Base-by-base conservation (phyloP, 495 filamentous ascomycete genomes). In the Hyaloscypha hepaticicola region DNA sequence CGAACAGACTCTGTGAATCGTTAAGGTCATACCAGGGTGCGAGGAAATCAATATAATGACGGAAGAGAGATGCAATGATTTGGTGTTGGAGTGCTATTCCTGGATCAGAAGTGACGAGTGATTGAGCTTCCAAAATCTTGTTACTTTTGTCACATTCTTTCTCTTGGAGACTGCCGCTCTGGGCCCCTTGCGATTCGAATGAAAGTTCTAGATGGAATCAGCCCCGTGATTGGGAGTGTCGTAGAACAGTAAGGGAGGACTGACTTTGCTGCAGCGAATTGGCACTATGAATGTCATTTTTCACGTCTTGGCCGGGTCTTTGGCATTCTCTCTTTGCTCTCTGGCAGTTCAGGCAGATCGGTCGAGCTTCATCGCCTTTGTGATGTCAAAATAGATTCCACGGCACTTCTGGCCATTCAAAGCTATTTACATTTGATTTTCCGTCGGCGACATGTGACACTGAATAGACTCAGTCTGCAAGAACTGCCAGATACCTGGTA, bases 11-110 rank as follows among this genome's bases (percentile, higher is more conserved):
- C 2, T 66, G 60, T n/a, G 58, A 49, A 51, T 76, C 75, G 53
- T 74, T 74, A 0, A 77, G 72, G 65, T 77, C 75, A 65, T 76
- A 79, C 74, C 77, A 79, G 0, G 71, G 64, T 8, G 75, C 74
- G 11, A 77, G 62, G 51, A 60, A 34, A 9, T 38, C 52, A 12
- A 75, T 72, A 63, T 77, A 79, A 53, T 73, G 64, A 12, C 68
- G 71, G 41, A 76, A 77, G 34, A 74, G 58, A 21, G 24, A 26
- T 14, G 73, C 70, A 34, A 75, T 63, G 8, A 66, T 50, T 9
- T 56, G 38, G 34, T 74, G 41, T 27, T 72, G 31, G 1, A 77
- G 45, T 19, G 72, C 69, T 26, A 52, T 24, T 28, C 65, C 58
- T 22, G 73, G 76, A 22, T 60, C 9, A 3, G 69, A 29, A 12